Base-by-base conservation (phyloP, 257 asterid species). In the Nicotiana attenuata region DNA sequence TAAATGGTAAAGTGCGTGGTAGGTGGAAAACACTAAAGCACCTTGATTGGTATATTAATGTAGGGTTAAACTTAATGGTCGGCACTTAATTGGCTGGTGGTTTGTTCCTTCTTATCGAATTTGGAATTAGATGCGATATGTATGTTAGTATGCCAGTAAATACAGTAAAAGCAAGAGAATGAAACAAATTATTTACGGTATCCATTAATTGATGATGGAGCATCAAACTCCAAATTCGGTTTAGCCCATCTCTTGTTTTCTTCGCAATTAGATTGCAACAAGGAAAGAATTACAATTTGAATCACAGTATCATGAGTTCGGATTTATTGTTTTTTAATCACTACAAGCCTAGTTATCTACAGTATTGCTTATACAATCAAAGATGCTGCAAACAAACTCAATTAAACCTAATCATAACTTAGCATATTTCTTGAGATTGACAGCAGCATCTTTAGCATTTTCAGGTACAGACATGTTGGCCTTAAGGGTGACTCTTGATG, bases 401-500 rank as follows among this genome's bases (percentile, higher is more conserved):
- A 73, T 11, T 35, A 38, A 29, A 11, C 69, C 7, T 35, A 35
- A 76, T 89, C 86, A 93, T 78, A 95, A 80, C 86, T 86, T 95
- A 2, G 98, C 95, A 64, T 89, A 87, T 84, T 83, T 90, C 80
- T 75, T 89, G 87, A 93, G 92, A 78, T 57, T 69, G 35, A 71
- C 86, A 68, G 87, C 89, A 80, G 93, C 94, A 78, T 81, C 82
- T 85, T 84, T 90, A 47, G 90, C 84, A 60, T 85, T 60, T 57
- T 91, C 91, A 14, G 97, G 94, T 33, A 91, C 92, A 45, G 92
- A 90, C 91, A 92, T 52, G 87, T 93, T 92, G 76, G 88, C 90
- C n/a, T 92, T 65, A 61, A 95, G 89, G 35, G 97, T 93, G 63
- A 93, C 93, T 80, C 98, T 90, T 52, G 99, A 85, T 1, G 98